Evolutionary conservation across 23 red algal species (phyloP), one percentile per base, ranked within the genome.

Genomic region (Gracilaria caudata): DNA sequence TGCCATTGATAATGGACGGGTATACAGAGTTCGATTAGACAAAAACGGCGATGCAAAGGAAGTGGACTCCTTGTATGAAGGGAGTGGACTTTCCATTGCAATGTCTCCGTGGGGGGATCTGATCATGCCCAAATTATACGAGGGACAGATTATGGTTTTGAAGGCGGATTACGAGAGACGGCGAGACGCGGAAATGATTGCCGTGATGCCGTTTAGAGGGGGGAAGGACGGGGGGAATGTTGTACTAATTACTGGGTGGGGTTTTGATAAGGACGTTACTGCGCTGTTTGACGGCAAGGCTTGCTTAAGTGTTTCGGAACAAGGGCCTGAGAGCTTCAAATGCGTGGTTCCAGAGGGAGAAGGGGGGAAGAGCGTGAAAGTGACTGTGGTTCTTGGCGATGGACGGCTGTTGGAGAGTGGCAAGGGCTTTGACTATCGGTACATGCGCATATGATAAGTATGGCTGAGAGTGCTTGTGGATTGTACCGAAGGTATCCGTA

Each of bases 101-200:
- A 73, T 86, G 90, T 49, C 53, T 14, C 80, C 90, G 25, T 85
- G 59, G 47, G 90, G 90, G 4, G 90, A 80, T 36, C 54, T 93
- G 29, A 35, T 86, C 20, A 93, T 93, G 90, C 90, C 90, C 17
- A 58, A 80, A 40, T 49, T 93, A 39, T 80, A 80, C 34, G 80
- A 86, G n/a, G 90, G 72, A 29, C 47, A 68, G 25, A 66, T 93
- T 19, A 73, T 86, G 80, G 70, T 79, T 3, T 19, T 93, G 73
- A 32, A 41, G 68, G 60, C 90, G 47, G 44, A 39, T 36, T 77
- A 86, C 20, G 73, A 79, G 71, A 68, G 51, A 23, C 37, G 51
- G 34, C 36, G 21, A 19, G 90, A 55, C 35, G 71, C 43, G 35
- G 34, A 46, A 21, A 56, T 93, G 56, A 86, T 85, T 36, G 43